These are phyloP conservation scores for Termitomyces titanicus DNA, from an alignment of 768 basidiomycete genomes.

Conservation along the genomic window DNA sequence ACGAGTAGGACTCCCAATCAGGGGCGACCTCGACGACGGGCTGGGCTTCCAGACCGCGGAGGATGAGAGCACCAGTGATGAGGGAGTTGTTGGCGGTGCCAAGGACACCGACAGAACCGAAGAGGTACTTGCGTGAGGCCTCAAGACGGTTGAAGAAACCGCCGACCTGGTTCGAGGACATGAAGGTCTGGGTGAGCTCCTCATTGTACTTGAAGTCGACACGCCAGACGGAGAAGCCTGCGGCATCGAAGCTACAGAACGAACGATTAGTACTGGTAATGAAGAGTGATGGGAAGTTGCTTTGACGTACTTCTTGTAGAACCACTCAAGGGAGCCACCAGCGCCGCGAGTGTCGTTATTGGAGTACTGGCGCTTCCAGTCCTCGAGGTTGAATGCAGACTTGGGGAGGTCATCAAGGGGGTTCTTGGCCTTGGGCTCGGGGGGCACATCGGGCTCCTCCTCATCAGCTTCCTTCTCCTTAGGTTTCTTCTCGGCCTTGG, in stretches of 20 bases:
- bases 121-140: constrained; percentile 94
- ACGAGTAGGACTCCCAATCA: constrained; percentile 88
- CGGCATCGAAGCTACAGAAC: constrained; percentile 68
- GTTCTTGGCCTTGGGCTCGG: constrained; percentile 91
- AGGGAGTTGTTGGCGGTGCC: constrained; percentile 74
- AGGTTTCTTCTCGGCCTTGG: constrained; percentile 63
- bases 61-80: constrained; percentile 80
- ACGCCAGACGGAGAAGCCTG: constrained; percentile 88
- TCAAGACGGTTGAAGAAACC: constrained; percentile 99
- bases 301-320: constrained; percentile 81
- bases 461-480: constrained; percentile 65
- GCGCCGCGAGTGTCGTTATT: constrained; percentile 94
- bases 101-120: constrained; percentile 90
- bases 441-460: constrained; percentile 70
- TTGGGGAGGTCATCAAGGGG: constrained; percentile 91
- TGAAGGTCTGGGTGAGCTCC: constrained; percentile 89
- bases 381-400: constrained; percentile 84
- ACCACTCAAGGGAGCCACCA: constrained; percentile 87
- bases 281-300: background rate
- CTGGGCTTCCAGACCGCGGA: constrained; percentile 72
- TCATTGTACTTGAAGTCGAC: constrained; percentile 97
- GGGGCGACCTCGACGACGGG: constrained; percentile 79
- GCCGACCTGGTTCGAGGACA: constrained; percentile 90
- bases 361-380: constrained; percentile 98
- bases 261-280: background rate